Conservation (phyloP, 148 eudicot genomes). For the Mesembryanthemum crystallinum region DNA sequence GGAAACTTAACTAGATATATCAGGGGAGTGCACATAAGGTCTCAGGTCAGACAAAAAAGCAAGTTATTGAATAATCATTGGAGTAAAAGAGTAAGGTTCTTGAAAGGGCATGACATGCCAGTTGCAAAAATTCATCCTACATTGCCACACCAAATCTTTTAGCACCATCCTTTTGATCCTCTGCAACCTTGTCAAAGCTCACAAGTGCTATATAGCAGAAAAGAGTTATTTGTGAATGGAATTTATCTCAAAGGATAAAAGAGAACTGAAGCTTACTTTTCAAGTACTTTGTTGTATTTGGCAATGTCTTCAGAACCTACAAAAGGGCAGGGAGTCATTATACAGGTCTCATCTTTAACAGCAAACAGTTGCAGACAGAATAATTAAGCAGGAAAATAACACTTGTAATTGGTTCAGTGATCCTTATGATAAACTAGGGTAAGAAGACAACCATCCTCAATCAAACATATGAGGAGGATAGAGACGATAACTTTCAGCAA, state of each 20-base stretch:
- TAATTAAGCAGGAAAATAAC: background rate
- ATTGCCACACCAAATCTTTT: conserved; percentile 37
- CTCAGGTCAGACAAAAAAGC: too few relatives aligned
- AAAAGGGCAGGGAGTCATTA: background rate
- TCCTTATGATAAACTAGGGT: background rate
- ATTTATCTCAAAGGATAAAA: background rate
- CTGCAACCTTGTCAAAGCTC: conserved; percentile 53
- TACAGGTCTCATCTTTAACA: background rate
- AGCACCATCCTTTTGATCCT: conserved; percentile 44
- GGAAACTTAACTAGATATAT: background rate
- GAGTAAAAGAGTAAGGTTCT: too few relatives aligned
- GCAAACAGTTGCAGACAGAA: background rate
- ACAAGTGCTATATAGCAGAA: conserved; percentile 48
- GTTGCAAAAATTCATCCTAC: conserved; percentile 53
- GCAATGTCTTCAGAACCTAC: conserved; percentile 65
- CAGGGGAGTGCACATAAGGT: too few relatives aligned
- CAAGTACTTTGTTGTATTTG: conserved; percentile 41
- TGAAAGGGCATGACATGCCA: too few relatives aligned
- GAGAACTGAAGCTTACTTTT: conserved; percentile 46
- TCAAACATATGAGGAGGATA: too few relatives aligned
- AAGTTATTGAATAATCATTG: background rate
- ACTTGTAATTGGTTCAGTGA: background rate
- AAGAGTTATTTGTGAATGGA: background rate
- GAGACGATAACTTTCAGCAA: too few relatives aligned
- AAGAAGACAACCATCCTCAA: too few relatives aligned